These are phyloP conservation scores for Rhodotorula sp. DNA, from an alignment of 1,284 basidiomycete genomes.

Conservation along the genomic window DNA sequence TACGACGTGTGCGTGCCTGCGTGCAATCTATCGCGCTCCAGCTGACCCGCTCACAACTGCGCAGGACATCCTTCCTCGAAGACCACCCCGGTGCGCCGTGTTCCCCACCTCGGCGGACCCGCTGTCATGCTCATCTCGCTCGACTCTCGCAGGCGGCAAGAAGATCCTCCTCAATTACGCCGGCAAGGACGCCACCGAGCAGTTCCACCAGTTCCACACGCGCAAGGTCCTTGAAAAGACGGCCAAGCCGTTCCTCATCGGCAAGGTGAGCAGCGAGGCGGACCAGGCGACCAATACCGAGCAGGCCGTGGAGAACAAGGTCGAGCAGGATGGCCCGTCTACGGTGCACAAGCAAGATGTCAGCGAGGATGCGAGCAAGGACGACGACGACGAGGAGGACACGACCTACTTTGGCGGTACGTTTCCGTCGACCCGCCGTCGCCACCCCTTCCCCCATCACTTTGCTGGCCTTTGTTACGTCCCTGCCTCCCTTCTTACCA, in stretches of 20 bases:
- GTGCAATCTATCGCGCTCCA: too few relatives aligned
- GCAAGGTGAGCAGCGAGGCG: conserved; percentile 15
- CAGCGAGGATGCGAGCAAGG: too few relatives aligned
- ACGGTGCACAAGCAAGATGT: too few relatives aligned
- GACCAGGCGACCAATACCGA: background rate
- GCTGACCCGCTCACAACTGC: background rate
- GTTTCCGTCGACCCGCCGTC: background rate
- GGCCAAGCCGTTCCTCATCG: conserved; percentile 28
- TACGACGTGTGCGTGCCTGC: conserved; percentile 44
- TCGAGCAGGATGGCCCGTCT: background rate
- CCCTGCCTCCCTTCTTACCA: background rate
- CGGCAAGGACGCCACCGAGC: conserved; percentile 29
- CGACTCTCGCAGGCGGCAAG: conserved; percentile 18
- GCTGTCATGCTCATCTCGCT: background rate
- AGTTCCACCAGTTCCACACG: conserved; percentile 38
- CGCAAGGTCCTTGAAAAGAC: conserved; percentile 29
- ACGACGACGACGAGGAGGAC: conserved; percentile 28
- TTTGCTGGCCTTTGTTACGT: background rate
- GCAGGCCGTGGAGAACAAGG: conserved; percentile 5
- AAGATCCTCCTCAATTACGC: conserved; percentile 26
- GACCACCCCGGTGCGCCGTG: conserved; percentile 35
- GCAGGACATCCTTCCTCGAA: conserved; percentile 36
- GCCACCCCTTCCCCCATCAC: too few relatives aligned
- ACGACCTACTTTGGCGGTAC: conserved; percentile 39
- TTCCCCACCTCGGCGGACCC: background rate